Base-by-base conservation (phyloP, 495 filamentous ascomycete genomes). In the Chlorociboria aeruginascens region DNA sequence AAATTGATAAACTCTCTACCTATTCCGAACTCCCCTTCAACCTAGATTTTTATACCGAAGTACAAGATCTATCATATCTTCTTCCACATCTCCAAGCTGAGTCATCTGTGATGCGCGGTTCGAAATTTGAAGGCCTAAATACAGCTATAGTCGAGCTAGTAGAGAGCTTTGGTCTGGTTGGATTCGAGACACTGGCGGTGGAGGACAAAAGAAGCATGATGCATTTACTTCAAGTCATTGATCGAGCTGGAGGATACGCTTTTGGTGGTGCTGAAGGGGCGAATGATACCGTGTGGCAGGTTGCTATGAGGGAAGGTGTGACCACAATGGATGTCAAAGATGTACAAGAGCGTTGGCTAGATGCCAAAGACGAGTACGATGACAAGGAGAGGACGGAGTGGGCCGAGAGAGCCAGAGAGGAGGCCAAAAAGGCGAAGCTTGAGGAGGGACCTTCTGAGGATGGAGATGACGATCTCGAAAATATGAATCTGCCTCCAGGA, bases 131-230 rank as follows among this genome's bases (percentile, higher is more conserved):
- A 32, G 75, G 79, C 7, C 67, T 98, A 7, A 96, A 97, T 63
- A 72, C 79, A 45, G 90, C 92, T 0, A 83, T 98, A 40, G 76
- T 90, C 11, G 78, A 89, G 17, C 68, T 98, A 0, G 79, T 98
- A 9, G 81, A 93, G 56, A 84, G 83, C 49, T 98, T 95, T 60
- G 81, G 80, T 6, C 75, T 98, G 1, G 88, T 97, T 1, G 76
- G 76, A 3, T 98, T 95, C 59, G 88, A 96, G 63, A 94, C 92
- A 1, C 69, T 98, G 44, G 89, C 90, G 0, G 89, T 98, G 6
- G 92, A 98, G 61, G 89, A 98, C 64, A 93, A 90, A 65, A 83
- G 79, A 66, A 89, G 83, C 58, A 95, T 98, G 89, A 93, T 89
- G 79, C 81, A 79, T 52, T 70, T 98, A 7, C 65, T 98, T 36